These are phyloP conservation scores for Bacterosira constricta DNA, from an alignment of 108 stramenopile species.

Conservation along the genomic window DNA sequence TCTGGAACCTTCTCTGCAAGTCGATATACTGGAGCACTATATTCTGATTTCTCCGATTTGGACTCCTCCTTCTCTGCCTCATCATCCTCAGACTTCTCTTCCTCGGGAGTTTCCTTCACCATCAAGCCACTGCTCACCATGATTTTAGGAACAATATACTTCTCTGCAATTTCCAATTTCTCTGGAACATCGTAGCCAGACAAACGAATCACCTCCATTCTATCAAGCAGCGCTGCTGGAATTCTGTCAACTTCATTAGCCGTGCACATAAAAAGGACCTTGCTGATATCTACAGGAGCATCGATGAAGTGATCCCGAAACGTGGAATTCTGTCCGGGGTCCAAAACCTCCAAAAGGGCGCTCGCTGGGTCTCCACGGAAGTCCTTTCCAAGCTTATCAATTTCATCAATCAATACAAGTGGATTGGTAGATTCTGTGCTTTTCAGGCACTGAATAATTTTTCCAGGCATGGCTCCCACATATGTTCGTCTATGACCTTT, in stretches of 20 bases:
- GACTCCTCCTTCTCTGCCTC: constrained; percentile 22
- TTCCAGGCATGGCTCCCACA: constrained; percentile 98
- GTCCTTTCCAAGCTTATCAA: constrained; percentile 95
- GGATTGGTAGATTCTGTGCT: constrained; percentile 86
- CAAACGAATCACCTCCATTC: constrained; percentile 97
- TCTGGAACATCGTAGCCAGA: constrained; percentile 98
- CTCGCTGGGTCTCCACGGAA: constrained; percentile 95
- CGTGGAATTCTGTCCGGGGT: constrained; percentile 90
- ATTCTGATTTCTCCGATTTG: constrained; percentile 9
- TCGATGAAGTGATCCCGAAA: constrained; percentile 99
- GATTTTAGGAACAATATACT: constrained; percentile 95
- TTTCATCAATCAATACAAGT: constrained; percentile 96
- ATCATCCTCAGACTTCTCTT: constrained; percentile 23
- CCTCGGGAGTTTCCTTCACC: constrained; percentile 48
- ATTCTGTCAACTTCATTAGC: constrained; percentile 94
- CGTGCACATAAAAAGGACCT: constrained; percentile 97
- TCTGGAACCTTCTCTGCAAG: constrained; percentile 66
- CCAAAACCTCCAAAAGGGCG: constrained; percentile 93
- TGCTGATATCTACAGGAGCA: constrained; percentile 96
- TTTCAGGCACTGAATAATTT: constrained; percentile 96
- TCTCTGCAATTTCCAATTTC: constrained; percentile 95
- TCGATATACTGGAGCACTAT: constrained; percentile 42
- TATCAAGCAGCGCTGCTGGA: constrained; percentile 94
- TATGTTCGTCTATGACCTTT: constrained; percentile 99
- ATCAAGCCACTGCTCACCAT: constrained; percentile 88